Evolutionary conservation across 23 red algal genomes (phyloP), one percentile per base, ranked within the genome.

Genomic region (Gracilaria gracilis): DNA sequence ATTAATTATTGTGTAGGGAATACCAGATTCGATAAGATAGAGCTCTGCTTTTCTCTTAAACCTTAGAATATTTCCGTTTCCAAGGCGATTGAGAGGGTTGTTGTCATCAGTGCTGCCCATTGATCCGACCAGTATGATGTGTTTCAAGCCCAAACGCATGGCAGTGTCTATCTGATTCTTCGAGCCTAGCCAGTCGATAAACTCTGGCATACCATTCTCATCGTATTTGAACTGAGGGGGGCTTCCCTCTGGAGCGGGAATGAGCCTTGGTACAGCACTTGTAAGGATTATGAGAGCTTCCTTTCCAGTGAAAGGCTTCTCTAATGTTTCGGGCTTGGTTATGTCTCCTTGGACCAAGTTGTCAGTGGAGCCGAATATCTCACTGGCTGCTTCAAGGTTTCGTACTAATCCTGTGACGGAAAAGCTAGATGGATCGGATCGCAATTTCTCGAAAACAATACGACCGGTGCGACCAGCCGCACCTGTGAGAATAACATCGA

Each of bases 1-100:
- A 28, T 93, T 90, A 74, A 97, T 90, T 37, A 97, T 90, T 44
- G 95, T 97, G 61, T 93, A 97, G 8, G 83, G 25, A 38, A 97
- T 49, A 49, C 90, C 95, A 34, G 57, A 72, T 44, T 83, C 87
- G 11, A 97, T 89, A 11, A 97, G 89, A 61, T 97, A 93, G 42
- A 93, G 50, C 48, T 97, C 95, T 6, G 89, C 82, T 32, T 89
- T 79, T 46, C 91, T 86, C 53, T 97, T 97, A 66, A 88, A 93
- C 23, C 67, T 49, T 27, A 97, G 89, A 36, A 97, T 97, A 61
- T 97, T 97, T 38, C 91, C 91, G 71, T 94, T 94, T 16, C 95
- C 95, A 16, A 97, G 16, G 20, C 74, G 70, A 80, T 97, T 97
- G 61, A 97, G 76, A n/a, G 77, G 79, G 39, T 97, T 87, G 73